phyloP scores from a whole-genome alignment of 2,329 filamentous ascomycete genomes.

The Coniochaeta sp. region DNA sequence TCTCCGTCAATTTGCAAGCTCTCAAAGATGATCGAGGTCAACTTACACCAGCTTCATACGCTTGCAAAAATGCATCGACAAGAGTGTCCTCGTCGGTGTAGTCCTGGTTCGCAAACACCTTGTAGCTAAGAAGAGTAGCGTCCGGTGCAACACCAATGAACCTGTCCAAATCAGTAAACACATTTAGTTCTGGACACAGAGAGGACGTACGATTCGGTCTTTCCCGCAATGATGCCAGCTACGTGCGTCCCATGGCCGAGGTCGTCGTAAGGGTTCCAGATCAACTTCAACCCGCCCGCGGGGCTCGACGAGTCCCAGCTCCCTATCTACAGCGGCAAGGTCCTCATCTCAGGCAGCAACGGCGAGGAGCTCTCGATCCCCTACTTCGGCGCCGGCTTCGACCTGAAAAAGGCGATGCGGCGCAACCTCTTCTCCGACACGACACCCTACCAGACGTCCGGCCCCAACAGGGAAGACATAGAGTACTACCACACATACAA shows the following conservation, averaged over 20 bases:
- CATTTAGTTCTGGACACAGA: not conserved
- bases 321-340: constrained; percentile 26
- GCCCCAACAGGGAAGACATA: constrained; percentile 6
- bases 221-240: constrained; percentile 6
- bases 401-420: constrained; percentile 8
- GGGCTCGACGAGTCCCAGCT: constrained; percentile 16
- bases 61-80: constrained; percentile 22
- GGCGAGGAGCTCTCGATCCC: constrained; percentile 24
- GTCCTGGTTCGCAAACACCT: constrained; percentile 18
- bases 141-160: constrained; percentile 18
- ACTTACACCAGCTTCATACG: constrained; percentile 19
- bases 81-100: constrained; percentile 20
- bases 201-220: constrained; percentile 1
- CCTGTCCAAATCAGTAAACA: not conserved
- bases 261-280: constrained; percentile 1
- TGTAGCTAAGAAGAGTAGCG: constrained; percentile 20
- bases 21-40: not conserved
- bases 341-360: constrained; percentile 21
- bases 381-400: constrained; percentile 18
- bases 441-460: constrained; percentile 12
- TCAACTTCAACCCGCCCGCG: constrained; percentile 18
- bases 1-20: not conserved
- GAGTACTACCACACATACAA: constrained; percentile 15
- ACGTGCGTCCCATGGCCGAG: constrained; percentile 8
- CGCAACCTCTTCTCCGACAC: constrained; percentile 7